Percentiles rank a stretch among this genome's conserved stretches.
Conservation (phyloP, 208 protist species). For the Trichomonas tenax region DNA sequence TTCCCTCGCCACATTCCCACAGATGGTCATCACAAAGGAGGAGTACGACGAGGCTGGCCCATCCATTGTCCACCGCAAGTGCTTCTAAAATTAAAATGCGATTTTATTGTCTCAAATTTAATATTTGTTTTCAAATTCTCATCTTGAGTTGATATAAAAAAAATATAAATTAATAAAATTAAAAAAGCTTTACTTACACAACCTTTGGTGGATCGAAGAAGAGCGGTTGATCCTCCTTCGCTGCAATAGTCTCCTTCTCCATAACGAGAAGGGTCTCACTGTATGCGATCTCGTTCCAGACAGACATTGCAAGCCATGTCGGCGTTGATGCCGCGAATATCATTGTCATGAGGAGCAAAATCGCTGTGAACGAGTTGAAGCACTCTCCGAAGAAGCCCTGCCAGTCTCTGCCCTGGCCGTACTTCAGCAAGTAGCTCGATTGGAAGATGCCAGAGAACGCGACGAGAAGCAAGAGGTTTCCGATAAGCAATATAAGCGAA, state of each 20-base stretch:
- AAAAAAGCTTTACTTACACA: not conserved
- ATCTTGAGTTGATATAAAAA: too few species aligned
- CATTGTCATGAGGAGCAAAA: not conserved
- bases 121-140: too few species aligned
- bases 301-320: not conserved
- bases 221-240: not conserved
- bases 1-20: too few species aligned
- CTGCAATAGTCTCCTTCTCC: not conserved
- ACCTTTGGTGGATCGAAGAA: conserved; percentile 15
- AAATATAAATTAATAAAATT: not conserved
- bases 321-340: not conserved
- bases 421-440: not conserved
- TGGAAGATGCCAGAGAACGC: not conserved
- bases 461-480: not conserved
- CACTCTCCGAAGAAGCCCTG: not conserved
- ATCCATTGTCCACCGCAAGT: conserved; percentile 43
- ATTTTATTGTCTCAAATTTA: not conserved
- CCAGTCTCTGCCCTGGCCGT: not conserved
- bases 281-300: not conserved
- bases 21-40: conserved; percentile 43
- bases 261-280: not conserved
- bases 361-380: not conserved
- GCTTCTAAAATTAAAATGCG: conserved; percentile 34
- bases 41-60: conserved; percentile 46
- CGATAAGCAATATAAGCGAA: not conserved